Evolutionary conservation across 2,329 filamentous ascomycete genomes (phyloP).

Genomic region (Apiospora rasikravindrae): DNA sequence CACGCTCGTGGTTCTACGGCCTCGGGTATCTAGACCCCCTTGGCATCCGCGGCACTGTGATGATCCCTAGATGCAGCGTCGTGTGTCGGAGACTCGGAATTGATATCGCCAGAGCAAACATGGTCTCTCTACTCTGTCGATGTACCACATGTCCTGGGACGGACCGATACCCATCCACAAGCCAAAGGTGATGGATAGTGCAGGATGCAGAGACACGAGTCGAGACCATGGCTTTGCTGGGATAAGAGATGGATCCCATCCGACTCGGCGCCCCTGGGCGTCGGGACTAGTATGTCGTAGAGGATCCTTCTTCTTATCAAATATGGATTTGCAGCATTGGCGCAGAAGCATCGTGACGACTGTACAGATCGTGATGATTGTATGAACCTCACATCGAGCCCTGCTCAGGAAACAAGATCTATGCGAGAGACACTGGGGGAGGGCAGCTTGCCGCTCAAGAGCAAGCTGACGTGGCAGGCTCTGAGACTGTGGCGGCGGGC

Average conservation of each 20-base stretch:
- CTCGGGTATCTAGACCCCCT: conserved; percentile 15
- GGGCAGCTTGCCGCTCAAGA: not conserved
- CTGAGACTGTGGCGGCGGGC: not conserved
- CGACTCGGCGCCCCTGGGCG: not conserved
- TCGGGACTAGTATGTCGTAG: not conserved
- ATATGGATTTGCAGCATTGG: not conserved
- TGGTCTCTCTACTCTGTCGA: not conserved
- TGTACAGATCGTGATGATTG: not conserved
- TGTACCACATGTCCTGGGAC: conserved; percentile 12
- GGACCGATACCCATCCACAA: not conserved
- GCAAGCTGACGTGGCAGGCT: conserved; percentile 5
- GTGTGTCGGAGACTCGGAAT: not conserved
- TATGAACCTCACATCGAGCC: not conserved
- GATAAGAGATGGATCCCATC: not conserved
- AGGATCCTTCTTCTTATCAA: not conserved
- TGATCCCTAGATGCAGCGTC: conserved; percentile 9
- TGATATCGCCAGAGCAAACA: not conserved
- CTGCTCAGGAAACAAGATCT: not conserved
- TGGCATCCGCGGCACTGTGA: not conserved
- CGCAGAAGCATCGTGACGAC: not conserved
- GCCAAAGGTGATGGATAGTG: not conserved
- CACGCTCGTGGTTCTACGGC: not conserved
- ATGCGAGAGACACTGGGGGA: not conserved
- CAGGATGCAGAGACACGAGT: conserved; percentile 12
- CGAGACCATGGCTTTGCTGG: not conserved